Evolutionary conservation across 306 rosid genomes (phyloP), one percentile per base, ranked within the genome.

Genomic region (Acacia melanoxylon): DNA sequence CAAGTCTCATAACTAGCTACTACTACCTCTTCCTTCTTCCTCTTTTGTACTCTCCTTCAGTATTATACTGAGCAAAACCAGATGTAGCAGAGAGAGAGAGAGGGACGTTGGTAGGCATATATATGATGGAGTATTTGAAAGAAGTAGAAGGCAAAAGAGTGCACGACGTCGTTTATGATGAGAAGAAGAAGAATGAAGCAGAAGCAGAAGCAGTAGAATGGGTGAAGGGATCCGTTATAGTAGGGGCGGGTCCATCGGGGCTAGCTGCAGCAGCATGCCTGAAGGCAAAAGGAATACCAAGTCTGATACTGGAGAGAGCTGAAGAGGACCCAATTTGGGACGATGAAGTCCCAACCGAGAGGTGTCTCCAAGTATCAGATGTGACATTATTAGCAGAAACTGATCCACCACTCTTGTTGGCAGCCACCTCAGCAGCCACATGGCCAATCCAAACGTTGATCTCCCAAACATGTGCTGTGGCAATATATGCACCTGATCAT

Each of bases 181-280:
- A 62, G 0, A 2, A 56, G 10, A 2, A 56, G 63, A 20, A n/a
- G 63, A 12, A 63, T 33, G 33, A 63, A 27, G 25, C 8, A 10
- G 44, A 17, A 8, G 8, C 1, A 4, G 66, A 3, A 42, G 82
- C 24, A 37, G 37, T 58, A 4, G 80, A 63, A 61, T 65, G 33
- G 84, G 86, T 88, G 10, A 49, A 4, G 20, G 98, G 94, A 20
- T 83, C 95, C 6, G 81, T 94, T 51, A 89, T 94, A 59, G 95
- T 94, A 10, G 98, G 98, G 2, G 94, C 90, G 51, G 98, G 98
- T 7, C 98, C 98, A 4, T 92, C 98, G 0, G 98, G 98, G 44
- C 65, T 94, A n/a, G 98, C 98, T 24, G 89, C 80, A 0, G 94
- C 97, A 0, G 98, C 98, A 6, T 94, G 98, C 82, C 91, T 94